Base-by-base conservation (phyloP, 768 basidiomycete genomes). In the Tricholoma matsutake region DNA sequence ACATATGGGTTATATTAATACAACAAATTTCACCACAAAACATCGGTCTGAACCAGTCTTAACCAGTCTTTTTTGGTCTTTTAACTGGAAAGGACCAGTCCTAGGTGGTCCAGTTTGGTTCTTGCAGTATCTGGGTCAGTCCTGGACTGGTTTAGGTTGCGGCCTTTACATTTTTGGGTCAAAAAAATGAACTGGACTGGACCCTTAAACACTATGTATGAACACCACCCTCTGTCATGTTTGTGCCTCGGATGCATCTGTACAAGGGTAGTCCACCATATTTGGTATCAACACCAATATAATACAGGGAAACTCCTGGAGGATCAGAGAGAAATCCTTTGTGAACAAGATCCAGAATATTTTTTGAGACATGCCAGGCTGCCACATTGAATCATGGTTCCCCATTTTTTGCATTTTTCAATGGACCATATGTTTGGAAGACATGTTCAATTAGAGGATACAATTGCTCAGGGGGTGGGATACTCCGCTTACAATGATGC, bases 251-350 rank as follows among this genome's bases (percentile, higher is more conserved):
- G 39, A 41, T 41, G n/a, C 39, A 41, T 41, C n/a, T 14, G n/a
- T 41, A 75, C 4, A 73, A 61, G 1, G 70, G 64, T 1, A 73
- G 60, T 11, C 64, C 67, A 29, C 39, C 39, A 41, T 57, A 56
- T 29, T 69, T 68, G 4, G 18, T 22, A 56, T 73, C 71, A 16
- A 63, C 10, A 1, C 67, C 66, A 4, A 66, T 4, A 4, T 45
- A 41, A 39, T 73, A 75, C 0, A 76, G 61, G 2, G 61, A 22
- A 51, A 73, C 60, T 25, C 67, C 69, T n/a, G 39, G 39, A 41
- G 6, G 39, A 2, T 2, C 39, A 41, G 39, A 6, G 10, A 35
- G 34, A 11, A 35, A 35, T 35, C 34, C 34, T 35, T 35, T 35
- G 8, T 11, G 34, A 41, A 41, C 39, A 13, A 11, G 39, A 41